Evolutionary conservation across 2,329 filamentous ascomycete genomes (phyloP).

Genomic region (Ophiostoma triangulosporum): DNA sequence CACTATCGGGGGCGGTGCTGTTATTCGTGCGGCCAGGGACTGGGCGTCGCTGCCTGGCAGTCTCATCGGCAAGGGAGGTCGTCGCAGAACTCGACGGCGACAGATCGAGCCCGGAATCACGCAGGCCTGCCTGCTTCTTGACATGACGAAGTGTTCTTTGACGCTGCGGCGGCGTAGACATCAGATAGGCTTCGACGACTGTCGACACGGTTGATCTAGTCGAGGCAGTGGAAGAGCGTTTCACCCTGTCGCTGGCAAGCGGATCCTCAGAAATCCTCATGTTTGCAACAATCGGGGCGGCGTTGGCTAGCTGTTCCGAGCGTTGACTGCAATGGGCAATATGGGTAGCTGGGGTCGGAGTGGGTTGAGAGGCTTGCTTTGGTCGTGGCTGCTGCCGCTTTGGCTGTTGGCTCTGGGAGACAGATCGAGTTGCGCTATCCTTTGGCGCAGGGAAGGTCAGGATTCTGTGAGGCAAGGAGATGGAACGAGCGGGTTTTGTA

Average conservation of each 20-base stretch:
- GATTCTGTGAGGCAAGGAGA: conserved; percentile 31
- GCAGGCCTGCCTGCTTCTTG: conserved; percentile 38
- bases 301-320: conserved; percentile 2
- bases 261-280: conserved; percentile 21
- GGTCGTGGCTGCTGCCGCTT: conserved; percentile 18
- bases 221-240: conserved; percentile 40
- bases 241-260: conserved; percentile 33
- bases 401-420: conserved; percentile 11
- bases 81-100: conserved; percentile 30
- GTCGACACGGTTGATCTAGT: conserved; percentile 41
- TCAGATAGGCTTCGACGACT: conserved; percentile 42
- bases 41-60: conserved; percentile 17
- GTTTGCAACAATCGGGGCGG: conserved; percentile 7
- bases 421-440: conserved; percentile 17
- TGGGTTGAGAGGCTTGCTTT: conserved; percentile 14
- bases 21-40: conserved; percentile 17
- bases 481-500: conserved; percentile 33
- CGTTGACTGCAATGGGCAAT: neutral
- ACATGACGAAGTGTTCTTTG: conserved; percentile 47
- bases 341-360: neutral
- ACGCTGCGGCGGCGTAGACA: conserved; percentile 35
- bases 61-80: conserved; percentile 25
- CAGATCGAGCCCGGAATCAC: conserved; percentile 31
- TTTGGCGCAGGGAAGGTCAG: conserved; percentile 25
- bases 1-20: conserved; percentile 29